Conservation (phyloP, 768 basidiomycete species). For the Coprinopsis sp. region DNA sequence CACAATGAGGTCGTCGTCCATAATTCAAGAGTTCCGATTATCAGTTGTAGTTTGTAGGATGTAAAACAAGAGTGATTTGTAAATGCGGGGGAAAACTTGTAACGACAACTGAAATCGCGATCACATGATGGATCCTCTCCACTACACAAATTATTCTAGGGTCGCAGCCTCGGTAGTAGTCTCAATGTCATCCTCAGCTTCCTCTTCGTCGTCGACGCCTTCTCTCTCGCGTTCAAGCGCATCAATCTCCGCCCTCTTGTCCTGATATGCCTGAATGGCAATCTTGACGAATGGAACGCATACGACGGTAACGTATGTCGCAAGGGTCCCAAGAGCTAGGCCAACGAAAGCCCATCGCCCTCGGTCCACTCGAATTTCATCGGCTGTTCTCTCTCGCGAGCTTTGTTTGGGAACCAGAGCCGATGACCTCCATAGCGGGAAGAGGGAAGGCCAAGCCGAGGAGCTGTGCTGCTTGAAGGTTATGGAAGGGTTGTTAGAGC, state of each 20-base stretch:
- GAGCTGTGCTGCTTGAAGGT: conserved; percentile 14
- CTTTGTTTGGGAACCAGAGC: conserved; percentile 33
- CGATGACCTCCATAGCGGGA: conserved; percentile 1
- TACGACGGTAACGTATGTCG: conserved; percentile 32
- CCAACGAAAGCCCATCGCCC: conserved; percentile 54
- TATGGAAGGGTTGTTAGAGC: conserved; percentile 15
- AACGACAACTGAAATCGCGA: neutral
- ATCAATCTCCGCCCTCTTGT: conserved; percentile 4
- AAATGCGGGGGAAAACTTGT: no score
- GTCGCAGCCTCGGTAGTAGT: no score
- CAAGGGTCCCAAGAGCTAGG: conserved; percentile 38
- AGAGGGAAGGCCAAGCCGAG: conserved; percentile 16
- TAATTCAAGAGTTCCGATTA: conserved; percentile 12
- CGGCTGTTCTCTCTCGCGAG: conserved; percentile 24
- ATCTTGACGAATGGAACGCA: conserved; percentile 12
- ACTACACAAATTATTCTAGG: neutral
- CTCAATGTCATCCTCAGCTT: conserved; percentile 7
- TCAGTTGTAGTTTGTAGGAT: neutral
- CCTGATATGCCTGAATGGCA: conserved; percentile 9
- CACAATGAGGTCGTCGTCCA: conserved; percentile 61
- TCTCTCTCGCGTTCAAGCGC: no score
- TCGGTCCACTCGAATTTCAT: conserved; percentile 43
- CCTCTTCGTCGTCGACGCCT: conserved; percentile 9
- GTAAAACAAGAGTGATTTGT: no score
- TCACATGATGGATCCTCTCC: conserved; percentile 11